Evolutionary conservation across 352 stramenopile genomes (phyloP), one percentile per base, ranked within the genome.

Genomic region (Blastocystis sp.): DNA sequence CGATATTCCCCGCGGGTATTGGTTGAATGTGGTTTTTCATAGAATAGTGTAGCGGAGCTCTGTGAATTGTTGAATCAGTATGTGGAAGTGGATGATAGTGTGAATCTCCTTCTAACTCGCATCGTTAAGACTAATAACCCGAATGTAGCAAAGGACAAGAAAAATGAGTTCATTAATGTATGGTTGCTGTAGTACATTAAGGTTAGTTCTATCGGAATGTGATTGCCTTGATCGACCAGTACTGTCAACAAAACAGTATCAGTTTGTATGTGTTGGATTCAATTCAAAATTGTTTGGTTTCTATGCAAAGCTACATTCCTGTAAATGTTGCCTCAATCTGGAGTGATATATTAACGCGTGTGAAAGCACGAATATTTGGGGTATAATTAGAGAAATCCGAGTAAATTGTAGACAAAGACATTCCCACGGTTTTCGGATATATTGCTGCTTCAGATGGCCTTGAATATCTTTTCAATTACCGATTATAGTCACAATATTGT

Each of bases 41-140:
- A 81, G 24, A 40, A 51, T 44, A 84, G 73, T 27, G 22, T 68
- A 24, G 48, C n/a, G 3, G 73, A 84, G 51, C 44, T 84, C 53
- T 64, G 73, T 35, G 53, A 62, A 44, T 40, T 84, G 73, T 56
- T 84, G 51, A 66, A 64, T n/a, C 42, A 66, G 33, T 84, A 84
- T 3, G 73, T 84, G 2, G 42, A 27, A 22, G 53, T 66, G 30
- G 73, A 84, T 30, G 73, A 84, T 42, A 66, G 42, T n/a, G 53
- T 84, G 22, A 54, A 84, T 57, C 27, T 84, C 33, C 44, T 84
- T 51, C 73, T 84, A 30, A 35, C 42, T 17, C 48, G 73, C 0
- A 84, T 84, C 56, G 42, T 84, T 13, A 84, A 84, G 19, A 66
- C 44, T 3, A 84, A 84, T 35, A 84, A 84, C 42, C 73, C 73